Percentiles rank a stretch among this genome's conserved stretches.
Evolutionary conservation across 495 filamentous ascomycete genomes (phyloP).

Genomic region (Echria macrotheca): DNA sequence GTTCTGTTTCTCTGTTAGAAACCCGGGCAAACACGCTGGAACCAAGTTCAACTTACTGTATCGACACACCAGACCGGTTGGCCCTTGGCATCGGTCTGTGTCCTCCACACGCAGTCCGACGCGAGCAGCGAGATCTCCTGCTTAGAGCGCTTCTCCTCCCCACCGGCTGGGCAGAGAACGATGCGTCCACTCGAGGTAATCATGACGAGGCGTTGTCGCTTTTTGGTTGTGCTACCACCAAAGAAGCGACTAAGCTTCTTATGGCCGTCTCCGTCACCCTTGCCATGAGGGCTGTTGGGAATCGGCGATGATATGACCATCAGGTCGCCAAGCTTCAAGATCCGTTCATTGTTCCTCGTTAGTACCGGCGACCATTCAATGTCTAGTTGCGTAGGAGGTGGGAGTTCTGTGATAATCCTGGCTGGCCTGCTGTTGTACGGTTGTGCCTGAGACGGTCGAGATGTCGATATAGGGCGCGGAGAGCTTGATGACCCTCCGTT

Average conservation of each 20-base stretch:
- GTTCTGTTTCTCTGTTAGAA: constrained; percentile 45
- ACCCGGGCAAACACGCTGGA: neutral
- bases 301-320: constrained; percentile 73
- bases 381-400: constrained; percentile 92
- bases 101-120: constrained; percentile 69
- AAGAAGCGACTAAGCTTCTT: constrained; percentile 92
- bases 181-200: constrained; percentile 86
- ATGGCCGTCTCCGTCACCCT: constrained; percentile 48
- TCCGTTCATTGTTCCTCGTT: constrained; percentile 84
- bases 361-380: constrained; percentile 99
- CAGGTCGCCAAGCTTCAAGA: constrained; percentile 88
- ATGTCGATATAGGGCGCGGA: constrained; percentile 47
- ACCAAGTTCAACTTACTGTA: constrained; percentile 60
- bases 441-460: constrained; percentile 36
- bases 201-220: constrained; percentile 89
- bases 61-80: constrained; percentile 86
- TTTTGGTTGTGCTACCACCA: constrained; percentile 82
- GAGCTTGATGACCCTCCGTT: constrained; percentile 52
- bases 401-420: constrained; percentile 88
- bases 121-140: constrained; percentile 75
- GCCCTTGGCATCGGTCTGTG: constrained; percentile 74
- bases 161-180: constrained; percentile 84
- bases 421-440: constrained; percentile 56
- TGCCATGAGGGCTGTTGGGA: constrained; percentile 62
- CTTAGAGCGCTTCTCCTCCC: constrained; percentile 94